phyloP scores from a whole-genome alignment of 352 stramenopile species.

The Plasmopara halstedii region DNA sequence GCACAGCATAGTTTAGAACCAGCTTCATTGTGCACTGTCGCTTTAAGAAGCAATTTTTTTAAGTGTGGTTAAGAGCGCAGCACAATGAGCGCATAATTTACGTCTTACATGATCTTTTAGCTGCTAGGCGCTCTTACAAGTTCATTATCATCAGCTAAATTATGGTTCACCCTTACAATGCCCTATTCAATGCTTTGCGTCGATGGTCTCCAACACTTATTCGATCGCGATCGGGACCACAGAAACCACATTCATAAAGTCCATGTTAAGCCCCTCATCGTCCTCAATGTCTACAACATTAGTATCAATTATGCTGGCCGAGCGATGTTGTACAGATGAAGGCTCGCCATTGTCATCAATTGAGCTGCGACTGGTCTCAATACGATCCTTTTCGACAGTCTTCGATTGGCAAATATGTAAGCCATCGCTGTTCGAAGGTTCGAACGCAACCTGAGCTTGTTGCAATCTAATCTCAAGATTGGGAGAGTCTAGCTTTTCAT shows the following conservation, averaged over 20 bases:
- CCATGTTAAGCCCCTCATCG: constrained; percentile 68
- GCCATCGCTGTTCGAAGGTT: constrained; percentile 14
- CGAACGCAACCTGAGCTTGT: constrained; percentile 10
- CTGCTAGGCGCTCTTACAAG: too few relatives aligned
- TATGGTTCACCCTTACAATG: neutral
- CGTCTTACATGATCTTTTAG: too few relatives aligned
- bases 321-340: constrained; percentile 17
- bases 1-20: too few relatives aligned
- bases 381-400: constrained; percentile 23
- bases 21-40: too few relatives aligned
- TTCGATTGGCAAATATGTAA: neutral
- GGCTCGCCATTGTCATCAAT: constrained; percentile 16
- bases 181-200: neutral
- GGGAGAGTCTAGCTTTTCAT: constrained; percentile 24
- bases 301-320: constrained; percentile 30
- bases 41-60: too few relatives aligned
- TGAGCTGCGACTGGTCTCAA: constrained; percentile 34
- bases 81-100: too few relatives aligned
- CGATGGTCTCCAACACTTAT: constrained; percentile 8
- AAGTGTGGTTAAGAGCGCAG: too few relatives aligned
- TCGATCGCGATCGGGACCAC: constrained; percentile 16
- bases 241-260: constrained; percentile 58
- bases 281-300: constrained; percentile 28
- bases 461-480: too few relatives aligned
- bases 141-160: too few relatives aligned